Percentiles rank a stretch among this genome's conserved stretches.
phyloP scores from a whole-genome alignment of 345 rosid species.

The Durio zibethinus region DNA sequence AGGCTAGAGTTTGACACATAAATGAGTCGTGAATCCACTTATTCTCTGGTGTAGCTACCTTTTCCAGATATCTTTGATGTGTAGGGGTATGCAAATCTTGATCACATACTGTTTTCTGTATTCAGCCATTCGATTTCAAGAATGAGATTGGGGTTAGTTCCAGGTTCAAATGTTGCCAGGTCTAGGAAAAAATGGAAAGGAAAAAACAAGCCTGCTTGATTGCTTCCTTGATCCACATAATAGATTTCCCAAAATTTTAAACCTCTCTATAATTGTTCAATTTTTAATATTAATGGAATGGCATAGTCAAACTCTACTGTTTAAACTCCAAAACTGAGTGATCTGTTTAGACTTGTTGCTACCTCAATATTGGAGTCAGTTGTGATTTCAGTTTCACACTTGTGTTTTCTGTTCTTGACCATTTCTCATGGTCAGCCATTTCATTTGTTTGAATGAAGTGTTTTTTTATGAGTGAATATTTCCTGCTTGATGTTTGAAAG shows the following conservation, averaged over 20 bases:
- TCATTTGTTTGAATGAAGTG: not conserved
- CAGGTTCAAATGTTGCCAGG: not conserved
- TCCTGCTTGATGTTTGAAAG: constrained; percentile 12
- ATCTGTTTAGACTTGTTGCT: not conserved
- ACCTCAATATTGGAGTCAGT: not conserved
- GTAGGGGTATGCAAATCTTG: not conserved
- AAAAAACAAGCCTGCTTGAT: not conserved
- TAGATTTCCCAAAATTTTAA: not conserved
- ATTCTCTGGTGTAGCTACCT: not conserved
- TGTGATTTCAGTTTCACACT: not conserved
- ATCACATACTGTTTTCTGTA: not conserved
- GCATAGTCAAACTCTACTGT: not conserved
- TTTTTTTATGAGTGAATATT: not conserved
- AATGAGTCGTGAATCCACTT: not conserved
- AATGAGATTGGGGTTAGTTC: not conserved
- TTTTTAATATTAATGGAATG: not conserved
- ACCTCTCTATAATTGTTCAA: not conserved
- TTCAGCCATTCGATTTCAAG: not conserved
- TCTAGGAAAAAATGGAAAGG: not conserved
- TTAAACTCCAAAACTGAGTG: not conserved
- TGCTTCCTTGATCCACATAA: not conserved
- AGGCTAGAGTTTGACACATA: not conserved
- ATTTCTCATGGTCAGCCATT: not conserved
- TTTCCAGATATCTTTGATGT: not conserved
- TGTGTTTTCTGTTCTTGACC: no score